Conservation (phyloP, 2,329 filamentous ascomycete genomes). For the Lasiodiplodia citricola region DNA sequence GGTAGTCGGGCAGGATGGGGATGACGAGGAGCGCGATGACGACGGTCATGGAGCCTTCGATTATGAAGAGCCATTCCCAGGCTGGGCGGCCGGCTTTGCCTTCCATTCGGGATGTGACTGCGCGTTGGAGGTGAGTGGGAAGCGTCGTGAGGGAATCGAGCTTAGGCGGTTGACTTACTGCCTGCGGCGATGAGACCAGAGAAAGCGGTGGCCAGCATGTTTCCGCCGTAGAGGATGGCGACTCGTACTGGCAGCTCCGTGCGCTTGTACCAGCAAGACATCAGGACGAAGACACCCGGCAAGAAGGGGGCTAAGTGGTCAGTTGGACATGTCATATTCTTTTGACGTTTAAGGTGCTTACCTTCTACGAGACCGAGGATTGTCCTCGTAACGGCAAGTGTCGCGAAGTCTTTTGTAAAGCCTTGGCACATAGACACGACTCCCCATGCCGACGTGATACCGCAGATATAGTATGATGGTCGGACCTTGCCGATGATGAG, state of each 20-base stretch:
- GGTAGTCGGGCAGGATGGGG: slow-evolving; percentile 44
- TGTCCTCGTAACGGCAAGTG: slow-evolving; percentile 19
- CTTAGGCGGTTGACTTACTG: slow-evolving; percentile 47
- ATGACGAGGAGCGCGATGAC: slow-evolving; percentile 40
- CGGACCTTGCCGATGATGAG: slow-evolving; percentile 22
- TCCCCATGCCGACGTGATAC: slow-evolving; percentile 19
- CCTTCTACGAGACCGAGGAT: slow-evolving; percentile 28
- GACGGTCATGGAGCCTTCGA: slow-evolving; percentile 45
- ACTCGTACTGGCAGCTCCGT: slow-evolving; percentile 58
- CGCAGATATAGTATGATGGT: slow-evolving; percentile 26
- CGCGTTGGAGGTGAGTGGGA: background rate
- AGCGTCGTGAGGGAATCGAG: background rate
- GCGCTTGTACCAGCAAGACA: slow-evolving; percentile 60
- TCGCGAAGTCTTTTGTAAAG: slow-evolving; percentile 20
- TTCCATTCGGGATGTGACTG: slow-evolving; percentile 22
- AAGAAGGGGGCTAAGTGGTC: slow-evolving; percentile 1
- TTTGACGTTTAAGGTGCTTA: background rate
- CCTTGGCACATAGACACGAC: slow-evolving; percentile 18
- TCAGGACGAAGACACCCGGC: slow-evolving; percentile 55
- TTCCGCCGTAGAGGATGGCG: slow-evolving; percentile 59
- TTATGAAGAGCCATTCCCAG: slow-evolving; percentile 39
- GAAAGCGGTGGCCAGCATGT: slow-evolving; percentile 57
- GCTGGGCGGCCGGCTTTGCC: slow-evolving; percentile 23
- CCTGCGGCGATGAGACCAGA: slow-evolving; percentile 60
- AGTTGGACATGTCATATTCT: no score